phyloP scores from a whole-genome alignment of 2,329 filamentous ascomycete species.

The Aaosphaeria arxii region DNA sequence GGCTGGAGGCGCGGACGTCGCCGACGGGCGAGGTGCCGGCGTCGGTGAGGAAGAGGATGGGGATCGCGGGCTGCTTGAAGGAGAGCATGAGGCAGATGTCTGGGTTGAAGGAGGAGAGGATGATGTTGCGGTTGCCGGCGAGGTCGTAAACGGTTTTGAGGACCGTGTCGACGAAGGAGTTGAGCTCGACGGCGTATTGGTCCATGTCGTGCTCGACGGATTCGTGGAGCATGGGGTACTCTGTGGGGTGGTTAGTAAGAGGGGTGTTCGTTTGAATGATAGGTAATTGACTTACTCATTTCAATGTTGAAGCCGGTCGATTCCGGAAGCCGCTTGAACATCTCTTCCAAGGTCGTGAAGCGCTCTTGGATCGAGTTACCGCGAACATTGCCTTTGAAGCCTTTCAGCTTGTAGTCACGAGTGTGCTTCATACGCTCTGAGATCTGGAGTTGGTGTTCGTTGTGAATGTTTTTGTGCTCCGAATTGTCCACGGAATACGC shows the following conservation, averaged over 20 bases:
- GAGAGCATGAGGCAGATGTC: constrained; percentile 92
- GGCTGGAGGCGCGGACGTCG: constrained; percentile 83
- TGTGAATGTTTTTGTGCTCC: constrained; percentile 40
- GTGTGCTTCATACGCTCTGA: constrained; percentile 96
- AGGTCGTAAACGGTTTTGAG: constrained; percentile 86
- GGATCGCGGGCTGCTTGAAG: constrained; percentile 96
- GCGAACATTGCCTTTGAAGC: constrained; percentile 92
- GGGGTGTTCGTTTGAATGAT: not conserved
- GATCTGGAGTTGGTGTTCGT: constrained; percentile 48
- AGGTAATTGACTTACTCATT: constrained; percentile 60
- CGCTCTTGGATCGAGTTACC: constrained; percentile 94
- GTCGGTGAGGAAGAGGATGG: constrained; percentile 90
- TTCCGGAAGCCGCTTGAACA: constrained; percentile 81
- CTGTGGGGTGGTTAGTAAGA: constrained; percentile 19
- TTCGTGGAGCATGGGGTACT: constrained; percentile 98
- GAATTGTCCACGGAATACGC: constrained; percentile 60
- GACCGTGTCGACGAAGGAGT: constrained; percentile 94
- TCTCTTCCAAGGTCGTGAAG: constrained; percentile 90
- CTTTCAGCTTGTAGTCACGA: constrained; percentile 87
- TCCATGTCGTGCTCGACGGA: constrained; percentile 96
- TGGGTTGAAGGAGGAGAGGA: constrained; percentile 96
- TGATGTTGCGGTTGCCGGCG: constrained; percentile 78
- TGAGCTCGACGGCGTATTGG: constrained; percentile 90
- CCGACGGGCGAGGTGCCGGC: constrained; percentile 78
- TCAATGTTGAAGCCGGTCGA: constrained; percentile 96